Evolutionary conservation across 106 monocot genomes (phyloP), one percentile per base, ranked within the genome.

Genomic region (Xerophyta viscosa): DNA sequence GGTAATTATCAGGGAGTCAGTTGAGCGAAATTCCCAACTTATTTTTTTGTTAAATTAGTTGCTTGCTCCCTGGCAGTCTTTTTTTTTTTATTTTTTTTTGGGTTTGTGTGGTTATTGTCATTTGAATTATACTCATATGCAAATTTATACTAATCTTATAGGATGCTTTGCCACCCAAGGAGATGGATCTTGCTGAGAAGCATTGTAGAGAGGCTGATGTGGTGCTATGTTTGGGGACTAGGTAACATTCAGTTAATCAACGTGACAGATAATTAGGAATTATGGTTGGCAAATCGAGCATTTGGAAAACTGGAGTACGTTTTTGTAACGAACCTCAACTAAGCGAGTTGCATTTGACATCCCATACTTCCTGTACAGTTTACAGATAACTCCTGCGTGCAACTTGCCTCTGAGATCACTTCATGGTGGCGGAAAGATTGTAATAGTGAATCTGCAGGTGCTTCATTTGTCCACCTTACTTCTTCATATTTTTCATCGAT

Each of bases 301-400:
- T n/a, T n/a, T n/a, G n/a, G n/a, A n/a, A n/a, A n/a, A n/a, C n/a
- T n/a, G n/a, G n/a, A n/a, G n/a, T n/a, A n/a, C n/a, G n/a, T n/a
- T n/a, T n/a, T n/a, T n/a, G n/a, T n/a, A n/a, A n/a, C n/a, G n/a
- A n/a, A n/a, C n/a, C n/a, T n/a, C n/a, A n/a, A n/a, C n/a, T n/a
- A n/a, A n/a, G 33, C 11, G 33, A 36, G 33, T 36, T 11, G 7
- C 33, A 5, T 6, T 36, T 36, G 5, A 36, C 11, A 52, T 31
- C 36, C 45, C 25, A 50, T 22, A 20, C 37, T 63, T 15, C 55
- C 31, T 39, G 22, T 79, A 56, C 77, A 98, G 98, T 74, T 80
- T 98, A 66, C 98, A 98, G 66, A 90, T 98, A 48, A 98, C 88
- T 69, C 98, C 98, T 66, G 98, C 98, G 19, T 98, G 90, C 76